These are phyloP conservation scores for Ceratopteris richardii DNA, from an alignment of 75 land plant genomes.

Conservation along the genomic window DNA sequence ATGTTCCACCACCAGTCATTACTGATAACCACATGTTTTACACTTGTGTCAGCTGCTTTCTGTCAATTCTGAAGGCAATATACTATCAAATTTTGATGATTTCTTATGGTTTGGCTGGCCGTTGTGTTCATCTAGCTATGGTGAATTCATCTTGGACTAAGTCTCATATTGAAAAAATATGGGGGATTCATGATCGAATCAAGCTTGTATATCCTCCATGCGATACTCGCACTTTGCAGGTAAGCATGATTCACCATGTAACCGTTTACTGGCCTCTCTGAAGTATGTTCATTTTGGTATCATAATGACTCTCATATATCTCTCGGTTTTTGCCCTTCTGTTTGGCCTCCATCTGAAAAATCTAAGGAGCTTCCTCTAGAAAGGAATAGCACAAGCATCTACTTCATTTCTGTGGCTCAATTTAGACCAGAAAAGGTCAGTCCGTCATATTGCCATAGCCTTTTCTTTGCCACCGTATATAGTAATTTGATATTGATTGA, in stretches of 20 bases:
- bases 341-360: too few relatives aligned
- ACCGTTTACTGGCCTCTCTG: too few relatives aligned
- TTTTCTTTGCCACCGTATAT: too few relatives aligned
- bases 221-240: conserved; percentile 88
- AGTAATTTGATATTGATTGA: too few relatives aligned
- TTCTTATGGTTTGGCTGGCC: conserved; percentile 89
- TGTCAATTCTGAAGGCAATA: conserved; percentile 58
- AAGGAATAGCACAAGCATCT: conserved; percentile 30
- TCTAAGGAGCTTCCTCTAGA: conserved; percentile 73
- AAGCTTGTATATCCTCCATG: conserved; percentile 95
- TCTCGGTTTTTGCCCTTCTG: neutral
- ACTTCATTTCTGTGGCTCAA: conserved; percentile 90
- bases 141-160: conserved; percentile 98
- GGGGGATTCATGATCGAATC: conserved; percentile 61
- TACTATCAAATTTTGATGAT: conserved; percentile 68
- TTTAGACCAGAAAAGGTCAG: conserved; percentile 99
- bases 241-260: too few relatives aligned
- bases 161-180: conserved; percentile 70
- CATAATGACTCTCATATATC: neutral
- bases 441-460: too few relatives aligned
- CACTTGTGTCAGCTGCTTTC: conserved; percentile 46
- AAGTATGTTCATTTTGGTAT: too few relatives aligned
- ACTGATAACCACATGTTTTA: too few relatives aligned
- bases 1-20: too few relatives aligned
- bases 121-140: conserved; percentile 74